These are phyloP conservation scores for Theobroma grandiflorum DNA, from an alignment of 441 rosid species.

Conservation along the genomic window DNA sequence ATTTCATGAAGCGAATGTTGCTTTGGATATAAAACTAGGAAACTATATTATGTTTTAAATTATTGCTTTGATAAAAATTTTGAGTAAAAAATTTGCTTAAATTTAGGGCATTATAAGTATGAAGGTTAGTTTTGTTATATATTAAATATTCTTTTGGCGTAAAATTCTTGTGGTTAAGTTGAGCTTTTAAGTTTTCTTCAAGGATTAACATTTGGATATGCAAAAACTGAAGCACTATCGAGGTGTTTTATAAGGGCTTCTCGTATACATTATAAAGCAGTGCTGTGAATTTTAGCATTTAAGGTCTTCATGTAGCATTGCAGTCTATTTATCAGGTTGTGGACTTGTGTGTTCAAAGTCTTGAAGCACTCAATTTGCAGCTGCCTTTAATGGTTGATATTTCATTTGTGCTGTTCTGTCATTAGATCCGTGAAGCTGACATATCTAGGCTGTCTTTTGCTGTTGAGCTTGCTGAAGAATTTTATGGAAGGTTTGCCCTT, in stretches of 20 bases:
- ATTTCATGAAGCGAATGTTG: neutral
- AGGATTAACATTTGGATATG: too few species aligned
- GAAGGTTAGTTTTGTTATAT: conserved; percentile 10
- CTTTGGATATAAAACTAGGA: conserved; percentile 15
- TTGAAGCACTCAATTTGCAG: conserved; percentile 14
- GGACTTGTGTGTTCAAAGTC: conserved; percentile 8
- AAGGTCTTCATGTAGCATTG: neutral
- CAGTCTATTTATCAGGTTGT: conserved; percentile 16
- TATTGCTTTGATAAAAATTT: conserved; percentile 1
- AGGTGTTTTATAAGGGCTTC: neutral
- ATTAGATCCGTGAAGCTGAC: conserved; percentile 97
- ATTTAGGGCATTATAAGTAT: conserved; percentile 9
- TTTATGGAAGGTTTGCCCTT: conserved; percentile 88
- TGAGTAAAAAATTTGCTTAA: neutral
- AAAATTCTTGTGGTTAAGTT: neutral
- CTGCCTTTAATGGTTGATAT: conserved; percentile 26
- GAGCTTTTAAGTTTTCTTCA: too few species aligned
- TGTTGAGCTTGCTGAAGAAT: conserved; percentile 99
- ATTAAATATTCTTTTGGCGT: neutral
- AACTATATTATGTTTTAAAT: neutral
- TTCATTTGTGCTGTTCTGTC: conserved; percentile 32
- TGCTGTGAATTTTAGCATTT: conserved; percentile 20
- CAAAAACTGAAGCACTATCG: neutral
- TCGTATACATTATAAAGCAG: neutral
- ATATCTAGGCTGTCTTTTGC: conserved; percentile 98